Evolutionary conservation across 2,329 filamentous ascomycete genomes (phyloP).

Genomic region (Fusarium tuaranense): DNA sequence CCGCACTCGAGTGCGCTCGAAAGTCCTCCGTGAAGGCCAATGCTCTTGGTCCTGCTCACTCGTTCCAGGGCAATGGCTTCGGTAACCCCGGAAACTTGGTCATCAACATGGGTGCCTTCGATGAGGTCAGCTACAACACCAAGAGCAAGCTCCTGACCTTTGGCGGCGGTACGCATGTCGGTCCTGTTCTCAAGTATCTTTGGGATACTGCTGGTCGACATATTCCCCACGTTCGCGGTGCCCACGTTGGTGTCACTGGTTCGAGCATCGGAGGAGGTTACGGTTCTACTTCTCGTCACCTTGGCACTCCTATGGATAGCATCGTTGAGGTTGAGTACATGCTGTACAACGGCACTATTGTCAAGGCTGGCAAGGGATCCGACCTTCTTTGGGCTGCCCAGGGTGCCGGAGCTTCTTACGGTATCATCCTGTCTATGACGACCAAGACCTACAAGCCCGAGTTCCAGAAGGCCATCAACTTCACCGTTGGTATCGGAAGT

Average conservation of each 20-base stretch:
- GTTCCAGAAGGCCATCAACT: slow-evolving; percentile 36
- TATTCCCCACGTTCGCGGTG: slow-evolving; percentile 40
- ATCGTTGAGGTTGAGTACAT: slow-evolving; percentile 39
- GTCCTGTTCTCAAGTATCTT: slow-evolving; percentile 37
- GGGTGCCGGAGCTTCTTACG: slow-evolving; percentile 39
- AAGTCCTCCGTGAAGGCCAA: slow-evolving; percentile 36
- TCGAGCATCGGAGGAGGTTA: slow-evolving; percentile 42
- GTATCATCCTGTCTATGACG: slow-evolving; percentile 39
- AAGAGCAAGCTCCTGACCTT: slow-evolving; percentile 33
- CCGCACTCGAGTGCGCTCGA: slow-evolving; percentile 38
- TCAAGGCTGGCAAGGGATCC: slow-evolving; percentile 32
- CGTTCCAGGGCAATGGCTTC: slow-evolving; percentile 39
- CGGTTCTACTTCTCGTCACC: slow-evolving; percentile 32
- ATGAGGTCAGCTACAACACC: slow-evolving; percentile 37
- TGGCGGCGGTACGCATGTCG: slow-evolving; percentile 40
- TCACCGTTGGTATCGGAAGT: slow-evolving; percentile 33
- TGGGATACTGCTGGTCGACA: slow-evolving; percentile 42
- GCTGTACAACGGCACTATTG: slow-evolving; percentile 42
- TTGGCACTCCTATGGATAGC: slow-evolving; percentile 39
- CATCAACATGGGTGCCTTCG: slow-evolving; percentile 41
- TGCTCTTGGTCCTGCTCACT: slow-evolving; percentile 40
- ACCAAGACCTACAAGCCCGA: slow-evolving; percentile 40
- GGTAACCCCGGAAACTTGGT: slow-evolving; percentile 37
- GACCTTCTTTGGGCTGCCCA: slow-evolving; percentile 42
- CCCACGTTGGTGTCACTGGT: slow-evolving; percentile 38